Evolutionary conservation across 2,329 filamentous ascomycete genomes (phyloP).

Genomic region (Verticillium isaacii): DNA sequence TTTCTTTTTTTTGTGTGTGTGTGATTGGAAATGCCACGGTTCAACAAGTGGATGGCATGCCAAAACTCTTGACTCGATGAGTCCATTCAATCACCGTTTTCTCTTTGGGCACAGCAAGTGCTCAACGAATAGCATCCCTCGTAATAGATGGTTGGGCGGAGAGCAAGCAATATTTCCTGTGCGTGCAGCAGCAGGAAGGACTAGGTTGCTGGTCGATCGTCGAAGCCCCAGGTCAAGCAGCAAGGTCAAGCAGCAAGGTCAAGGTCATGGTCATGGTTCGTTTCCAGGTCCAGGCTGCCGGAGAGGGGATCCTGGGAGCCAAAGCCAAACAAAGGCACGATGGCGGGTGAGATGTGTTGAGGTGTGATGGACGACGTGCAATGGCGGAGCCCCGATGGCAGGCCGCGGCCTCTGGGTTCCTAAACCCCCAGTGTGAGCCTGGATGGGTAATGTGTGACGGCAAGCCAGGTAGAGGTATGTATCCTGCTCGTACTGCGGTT

Average conservation of each 20-base stretch:
- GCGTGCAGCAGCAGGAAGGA: background rate
- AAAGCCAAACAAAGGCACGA: background rate
- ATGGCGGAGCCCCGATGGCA: background rate
- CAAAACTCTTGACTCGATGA: background rate
- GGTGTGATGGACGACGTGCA: background rate
- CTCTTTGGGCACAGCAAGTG: background rate
- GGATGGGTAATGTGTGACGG: background rate
- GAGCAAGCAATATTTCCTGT: background rate
- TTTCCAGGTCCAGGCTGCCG: background rate
- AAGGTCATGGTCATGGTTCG: background rate
- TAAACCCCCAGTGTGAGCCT: background rate
- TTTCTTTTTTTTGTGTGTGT: background rate
- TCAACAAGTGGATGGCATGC: too few species aligned
- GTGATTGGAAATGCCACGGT: too few species aligned
- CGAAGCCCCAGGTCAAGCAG: background rate
- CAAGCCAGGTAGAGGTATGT: background rate
- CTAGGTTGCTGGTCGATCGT: background rate
- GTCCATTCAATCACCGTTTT: background rate
- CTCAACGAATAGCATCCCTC: background rate
- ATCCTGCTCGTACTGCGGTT: background rate
- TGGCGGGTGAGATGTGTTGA: background rate
- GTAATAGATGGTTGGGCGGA: background rate
- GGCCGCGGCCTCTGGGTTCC: background rate
- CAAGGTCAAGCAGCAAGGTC: background rate
- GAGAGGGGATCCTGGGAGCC: background rate